A percentile compares a stretch with the other conserved stretches of the same genome.
phyloP scores from a whole-genome alignment of 2,329 filamentous ascomycete species.

The Penicillium sp. region DNA sequence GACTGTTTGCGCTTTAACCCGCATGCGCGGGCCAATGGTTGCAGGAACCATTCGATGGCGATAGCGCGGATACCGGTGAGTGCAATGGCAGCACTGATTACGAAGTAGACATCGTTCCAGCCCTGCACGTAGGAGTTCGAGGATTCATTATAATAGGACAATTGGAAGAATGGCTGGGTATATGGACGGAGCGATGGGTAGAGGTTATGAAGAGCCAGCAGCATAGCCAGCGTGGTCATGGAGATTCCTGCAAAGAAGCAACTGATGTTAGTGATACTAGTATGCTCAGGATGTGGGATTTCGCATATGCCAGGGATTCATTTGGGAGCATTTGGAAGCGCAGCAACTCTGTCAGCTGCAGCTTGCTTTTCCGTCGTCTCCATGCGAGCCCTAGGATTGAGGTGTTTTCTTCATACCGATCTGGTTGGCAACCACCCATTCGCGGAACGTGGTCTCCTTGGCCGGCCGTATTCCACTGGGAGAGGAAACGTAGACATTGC shows the following conservation, averaged over 20 bases:
- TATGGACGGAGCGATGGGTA: constrained; percentile 70
- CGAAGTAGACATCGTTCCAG: constrained; percentile 67
- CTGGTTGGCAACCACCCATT: constrained; percentile 69
- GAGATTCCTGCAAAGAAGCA: constrained; percentile 56
- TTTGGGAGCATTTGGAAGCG: not conserved
- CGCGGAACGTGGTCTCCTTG: constrained; percentile 37
- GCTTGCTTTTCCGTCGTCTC: not conserved
- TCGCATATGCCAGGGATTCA: not conserved
- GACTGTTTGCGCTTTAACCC: constrained; percentile 72
- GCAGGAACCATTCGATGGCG: constrained; percentile 77
- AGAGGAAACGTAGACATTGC: constrained; percentile 36
- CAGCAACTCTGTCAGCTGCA: not conserved
- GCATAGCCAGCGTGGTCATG: constrained; percentile 72
- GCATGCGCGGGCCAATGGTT: constrained; percentile 61
- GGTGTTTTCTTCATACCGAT: constrained; percentile 53
- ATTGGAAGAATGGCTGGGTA: constrained; percentile 78
- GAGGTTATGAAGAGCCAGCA: constrained; percentile 70
- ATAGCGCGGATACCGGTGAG: constrained; percentile 80
- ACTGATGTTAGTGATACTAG: constrained; percentile 13
- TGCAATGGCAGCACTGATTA: constrained; percentile 68
- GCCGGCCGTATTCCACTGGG: constrained; percentile 19
- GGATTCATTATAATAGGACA: constrained; percentile 69
- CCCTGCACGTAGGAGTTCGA: constrained; percentile 67
- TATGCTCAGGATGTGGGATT: constrained; percentile 6
- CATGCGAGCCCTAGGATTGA: not conserved